A percentile compares a stretch with the other conserved stretches of the same genome.
phyloP scores from a whole-genome alignment of 2,329 filamentous ascomycete genomes.

The Cytospora leucostoma region DNA sequence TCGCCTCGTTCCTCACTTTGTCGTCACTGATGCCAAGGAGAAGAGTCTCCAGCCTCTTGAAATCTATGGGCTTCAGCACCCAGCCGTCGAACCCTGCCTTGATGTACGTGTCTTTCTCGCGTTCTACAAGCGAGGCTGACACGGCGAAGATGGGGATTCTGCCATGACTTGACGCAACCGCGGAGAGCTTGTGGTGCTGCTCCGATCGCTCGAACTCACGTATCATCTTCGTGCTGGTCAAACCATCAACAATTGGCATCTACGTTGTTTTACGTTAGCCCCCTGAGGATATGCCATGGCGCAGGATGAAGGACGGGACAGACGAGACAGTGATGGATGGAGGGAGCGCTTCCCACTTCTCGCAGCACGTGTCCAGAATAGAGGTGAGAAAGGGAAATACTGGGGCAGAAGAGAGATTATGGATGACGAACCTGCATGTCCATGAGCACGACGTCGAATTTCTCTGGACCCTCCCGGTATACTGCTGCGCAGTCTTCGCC shows the following conservation, averaged over 20 bases:
- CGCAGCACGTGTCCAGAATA: too few relatives aligned
- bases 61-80: conserved; percentile 88
- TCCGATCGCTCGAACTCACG: conserved; percentile 65
- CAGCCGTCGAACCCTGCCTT: conserved; percentile 84
- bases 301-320: neutral
- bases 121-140: conserved; percentile 78
- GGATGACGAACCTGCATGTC: conserved; percentile 75
- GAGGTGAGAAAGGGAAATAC: too few relatives aligned
- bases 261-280: conserved; percentile 38
- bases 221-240: conserved; percentile 82
- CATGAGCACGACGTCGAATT: conserved; percentile 83
- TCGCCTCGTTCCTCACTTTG: conserved; percentile 56
- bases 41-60: conserved; percentile 69
- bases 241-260: conserved; percentile 92
- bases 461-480: conserved; percentile 62
- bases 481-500: conserved; percentile 79
- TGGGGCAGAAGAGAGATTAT: conserved; percentile 15
- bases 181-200: conserved; percentile 54
- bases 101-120: conserved; percentile 67
- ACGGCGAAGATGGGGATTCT: conserved; percentile 83
- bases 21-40: conserved; percentile 69
- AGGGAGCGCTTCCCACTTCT: neutral
- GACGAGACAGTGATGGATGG: too few relatives aligned
- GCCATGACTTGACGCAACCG: conserved; percentile 59
- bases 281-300: neutral